Base-by-base conservation (phyloP, 352 stramenopile genomes). In the Elongisporangium senticosum region DNA sequence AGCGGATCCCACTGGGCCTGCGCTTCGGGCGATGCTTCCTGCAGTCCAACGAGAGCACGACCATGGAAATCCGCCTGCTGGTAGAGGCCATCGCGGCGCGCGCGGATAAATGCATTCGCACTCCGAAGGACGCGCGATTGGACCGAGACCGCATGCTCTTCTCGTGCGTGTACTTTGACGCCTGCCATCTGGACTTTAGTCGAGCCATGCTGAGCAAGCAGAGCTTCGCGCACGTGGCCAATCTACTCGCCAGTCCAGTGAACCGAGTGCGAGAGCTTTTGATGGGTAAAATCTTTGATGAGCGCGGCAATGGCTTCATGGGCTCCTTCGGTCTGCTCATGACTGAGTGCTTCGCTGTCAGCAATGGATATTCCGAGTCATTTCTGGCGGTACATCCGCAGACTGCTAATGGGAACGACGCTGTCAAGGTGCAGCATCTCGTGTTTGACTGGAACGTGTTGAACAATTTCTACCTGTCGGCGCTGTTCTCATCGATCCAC, bases 401-500 rank as follows among this genome's bases (percentile, higher is more conserved):
- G 53, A 7, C n/a, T 20, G 20, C 7, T 48, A 49, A 2, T 15
- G 20, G 22, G 19, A 48, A 26, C 22, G 52, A 40, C 15, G 6
- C 50, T 14, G 14, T 39, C 23, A 21, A 33, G 0, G 7, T 82
- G 19, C 49, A 54, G 15, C 64, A 55, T 8, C 43, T 81, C 8
- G 62, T 55, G 2, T 57, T 86, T 6, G 57, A 75, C 47, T 73
- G n/a, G 23, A 75, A 60, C 48, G 17, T 37, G 23, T 24, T 84
- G n/a, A 70, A 59, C 17, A 22, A 37, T 14, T 57, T 51, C 19
- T 64, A 74, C 13, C 48, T 86, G 26, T 62, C 62, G 22, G 71
- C 74, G 22, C 56, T 86, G 0, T 78, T 82, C 54, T 83, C 76
- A 2, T 68, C 69, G 17, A 50, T 83, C 17, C 58, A 64, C 24